phyloP scores from a whole-genome alignment of 345 rosid species.

The Eucalyptus dawsonii region DNA sequence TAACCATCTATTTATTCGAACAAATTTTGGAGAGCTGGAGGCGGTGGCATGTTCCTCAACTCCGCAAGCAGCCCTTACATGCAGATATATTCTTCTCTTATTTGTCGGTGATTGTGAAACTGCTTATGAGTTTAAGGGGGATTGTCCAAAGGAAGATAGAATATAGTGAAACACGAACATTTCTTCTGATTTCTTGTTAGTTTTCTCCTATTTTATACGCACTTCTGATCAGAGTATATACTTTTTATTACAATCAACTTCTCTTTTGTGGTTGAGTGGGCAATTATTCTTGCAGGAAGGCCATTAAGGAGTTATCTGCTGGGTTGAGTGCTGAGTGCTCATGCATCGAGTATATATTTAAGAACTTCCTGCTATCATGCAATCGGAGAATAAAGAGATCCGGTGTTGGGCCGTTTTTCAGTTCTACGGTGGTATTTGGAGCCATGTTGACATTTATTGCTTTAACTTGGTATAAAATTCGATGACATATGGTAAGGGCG shows the following conservation, averaged over 20 bases:
- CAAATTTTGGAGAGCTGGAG: not conserved
- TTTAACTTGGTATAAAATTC: not conserved
- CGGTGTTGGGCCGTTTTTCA: slow-evolving; percentile 11
- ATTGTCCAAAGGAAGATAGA: not conserved
- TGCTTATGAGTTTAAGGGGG: not conserved
- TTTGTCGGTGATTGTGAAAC: not conserved
- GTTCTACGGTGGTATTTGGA: not conserved
- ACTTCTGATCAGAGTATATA: not conserved
- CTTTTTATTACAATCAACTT: not conserved
- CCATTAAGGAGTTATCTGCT: slow-evolving; percentile 62
- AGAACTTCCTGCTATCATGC: slow-evolving; percentile 90
- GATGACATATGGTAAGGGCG: slow-evolving; percentile 46
- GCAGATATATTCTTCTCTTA: not conserved
- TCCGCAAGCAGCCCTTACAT: not conserved
- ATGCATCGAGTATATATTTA: slow-evolving; percentile 68
- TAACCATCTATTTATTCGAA: not conserved
- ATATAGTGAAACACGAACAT: not conserved
- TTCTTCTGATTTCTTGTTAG: not conserved
- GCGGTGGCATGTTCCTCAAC: not conserved
- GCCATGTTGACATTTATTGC: not conserved
- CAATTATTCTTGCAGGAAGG: slow-evolving; percentile 43
- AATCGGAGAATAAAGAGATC: slow-evolving; percentile 68
- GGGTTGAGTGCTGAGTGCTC: slow-evolving; percentile 64
- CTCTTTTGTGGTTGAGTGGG: not conserved
- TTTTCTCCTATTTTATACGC: not conserved